These are phyloP conservation scores for Sarocladium strictum DNA, from an alignment of 2,329 filamentous ascomycete genomes.

Conservation along the genomic window DNA sequence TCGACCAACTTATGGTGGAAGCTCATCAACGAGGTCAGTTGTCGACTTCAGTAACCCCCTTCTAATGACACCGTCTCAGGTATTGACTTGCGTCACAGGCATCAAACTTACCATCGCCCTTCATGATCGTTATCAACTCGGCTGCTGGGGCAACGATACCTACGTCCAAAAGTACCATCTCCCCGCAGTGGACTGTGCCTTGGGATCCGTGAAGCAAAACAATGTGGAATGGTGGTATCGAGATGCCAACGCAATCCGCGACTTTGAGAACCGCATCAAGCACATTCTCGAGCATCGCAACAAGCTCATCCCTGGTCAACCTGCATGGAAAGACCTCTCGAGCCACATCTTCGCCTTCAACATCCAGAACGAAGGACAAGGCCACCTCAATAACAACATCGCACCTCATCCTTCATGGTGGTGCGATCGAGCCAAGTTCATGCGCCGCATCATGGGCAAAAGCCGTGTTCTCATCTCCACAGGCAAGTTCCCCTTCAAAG, in stretches of 20 bases:
- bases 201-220: neutral
- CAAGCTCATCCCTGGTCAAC: neutral
- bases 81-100: neutral
- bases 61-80: neutral
- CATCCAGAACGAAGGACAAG: constrained; percentile 10
- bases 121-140: constrained; percentile 9
- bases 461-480: constrained; percentile 7
- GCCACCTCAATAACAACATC: constrained; percentile 7
- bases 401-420: constrained; percentile 8
- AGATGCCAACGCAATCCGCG: neutral
- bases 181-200: constrained; percentile 8
- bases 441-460: constrained; percentile 5
- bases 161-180: constrained; percentile 9
- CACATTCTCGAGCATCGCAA: constrained; percentile 9
- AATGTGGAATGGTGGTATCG: constrained; percentile 8
- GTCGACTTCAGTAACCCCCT: no score
- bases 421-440: constrained; percentile 9
- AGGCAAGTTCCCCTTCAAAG: constrained; percentile 1
- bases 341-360: constrained; percentile 10
- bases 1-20: constrained; percentile 10
- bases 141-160: constrained; percentile 8
- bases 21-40: neutral
- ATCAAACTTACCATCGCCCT: constrained; percentile 7
- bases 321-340: constrained; percentile 10
- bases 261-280: constrained; percentile 10